Conservation (phyloP, 768 basidiomycete genomes). For the Amanita exitialis region DNA sequence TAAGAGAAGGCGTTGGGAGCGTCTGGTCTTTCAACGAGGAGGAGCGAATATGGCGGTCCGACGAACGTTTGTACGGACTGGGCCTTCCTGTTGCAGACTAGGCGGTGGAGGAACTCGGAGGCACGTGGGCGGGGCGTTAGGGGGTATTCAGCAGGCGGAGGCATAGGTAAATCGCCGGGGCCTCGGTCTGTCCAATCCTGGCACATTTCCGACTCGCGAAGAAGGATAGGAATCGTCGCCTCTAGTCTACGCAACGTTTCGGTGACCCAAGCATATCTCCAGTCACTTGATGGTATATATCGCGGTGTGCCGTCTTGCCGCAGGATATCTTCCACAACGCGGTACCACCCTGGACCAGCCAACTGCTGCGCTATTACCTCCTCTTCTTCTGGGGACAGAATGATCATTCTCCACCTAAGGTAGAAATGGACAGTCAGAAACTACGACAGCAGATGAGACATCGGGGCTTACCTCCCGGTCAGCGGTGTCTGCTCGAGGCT, state of each 20-base stretch:
- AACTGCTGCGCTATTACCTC: slow-evolving; percentile 79
- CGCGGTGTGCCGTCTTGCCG: slow-evolving; percentile 49
- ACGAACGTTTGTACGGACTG: slow-evolving; percentile 39
- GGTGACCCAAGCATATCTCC: slow-evolving; percentile 85
- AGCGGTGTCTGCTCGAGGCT: slow-evolving; percentile 72
- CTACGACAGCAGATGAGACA: background rate
- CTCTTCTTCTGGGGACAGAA: slow-evolving; percentile 89
- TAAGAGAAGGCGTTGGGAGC: slow-evolving; percentile 90
- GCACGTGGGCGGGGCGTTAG: slow-evolving; percentile 78
- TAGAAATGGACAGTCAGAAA: background rate
- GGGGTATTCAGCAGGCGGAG: slow-evolving; percentile 77
- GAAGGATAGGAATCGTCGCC: slow-evolving; percentile 56
- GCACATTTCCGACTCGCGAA: slow-evolving; percentile 44
- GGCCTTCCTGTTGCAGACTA: slow-evolving; percentile 23
- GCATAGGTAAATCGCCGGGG: slow-evolving; percentile 46
- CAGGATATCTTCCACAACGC: slow-evolving; percentile 72
- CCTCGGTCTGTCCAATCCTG: slow-evolving; percentile 46
- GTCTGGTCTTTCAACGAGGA: slow-evolving; percentile 82
- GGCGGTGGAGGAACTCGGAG: slow-evolving; percentile 54
- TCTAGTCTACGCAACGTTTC: slow-evolving; percentile 74
- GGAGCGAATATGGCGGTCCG: slow-evolving; percentile 83
- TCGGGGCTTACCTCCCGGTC: slow-evolving; percentile 62
- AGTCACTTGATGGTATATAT: slow-evolving; percentile 68
- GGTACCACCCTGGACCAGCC: slow-evolving; percentile 79
- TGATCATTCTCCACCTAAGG: slow-evolving; percentile 78